Evolutionary conservation across 768 basidiomycete species (phyloP), one percentile per base, ranked within the genome.

Genomic region (Suillus brevipes): DNA sequence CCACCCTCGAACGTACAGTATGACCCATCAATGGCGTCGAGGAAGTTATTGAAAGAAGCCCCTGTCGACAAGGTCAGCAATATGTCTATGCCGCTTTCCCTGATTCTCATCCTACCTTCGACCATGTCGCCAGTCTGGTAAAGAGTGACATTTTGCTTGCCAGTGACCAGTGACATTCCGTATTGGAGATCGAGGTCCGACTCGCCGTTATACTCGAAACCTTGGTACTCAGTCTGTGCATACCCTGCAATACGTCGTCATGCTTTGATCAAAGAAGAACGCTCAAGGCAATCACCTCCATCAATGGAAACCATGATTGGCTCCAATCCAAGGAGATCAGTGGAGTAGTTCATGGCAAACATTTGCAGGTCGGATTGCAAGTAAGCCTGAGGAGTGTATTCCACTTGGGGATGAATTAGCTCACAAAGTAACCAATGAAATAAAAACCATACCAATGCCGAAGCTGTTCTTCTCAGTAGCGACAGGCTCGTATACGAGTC

Each of bases 131-230:
- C 83, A 8, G 78, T 79, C 61, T 84, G 83, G 57, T 82, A 77
- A 36, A 84, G 72, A 2, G 78, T 81, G 7, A 83, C 78, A 6
- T 70, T 67, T 65, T 82, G 82, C 10, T 74, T 71, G 12, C 69
- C 72, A 4, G 78, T 79, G 16, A 81, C 79, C 38, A 87, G 77
- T 8, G 77, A 73, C 85, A 88, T 83, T 18, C 79, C 80, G 63
- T 85, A 86, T 73, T 87, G 74, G 10, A 88, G 77, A 72, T 88
- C 87, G 20, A 88, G 78, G 66, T 86, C 78, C 25, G 84, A 83
- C 70, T 88, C 86, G 58, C 82, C 85, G 66, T 84, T 85, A 69
- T 78, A 78, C 23, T 76, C 68, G 68, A 85, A 84, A 53, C 81
- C 77, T 66, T 75, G 71, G 45, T 72, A 62, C 23, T 66, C 59